A percentile compares a stretch with the other conserved stretches of the same genome.
These are phyloP conservation scores for Boletus sensibilis DNA, from an alignment of 768 basidiomycete genomes.

Conservation along the genomic window DNA sequence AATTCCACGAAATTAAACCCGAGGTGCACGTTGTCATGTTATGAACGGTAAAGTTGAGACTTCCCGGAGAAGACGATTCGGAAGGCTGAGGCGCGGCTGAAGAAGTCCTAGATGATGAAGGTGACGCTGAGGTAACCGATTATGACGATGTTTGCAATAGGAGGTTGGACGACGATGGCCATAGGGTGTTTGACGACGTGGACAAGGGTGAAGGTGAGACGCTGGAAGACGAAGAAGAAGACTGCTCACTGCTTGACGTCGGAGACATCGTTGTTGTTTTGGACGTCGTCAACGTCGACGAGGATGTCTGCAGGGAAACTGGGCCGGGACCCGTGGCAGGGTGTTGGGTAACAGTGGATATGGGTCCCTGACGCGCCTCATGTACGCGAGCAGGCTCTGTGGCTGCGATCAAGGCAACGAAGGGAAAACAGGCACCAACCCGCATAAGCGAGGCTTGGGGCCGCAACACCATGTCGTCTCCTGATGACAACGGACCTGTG, in stretches of 20 bases:
- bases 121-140: slow-evolving; percentile 5
- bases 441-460: slow-evolving; percentile 1
- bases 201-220: slow-evolving; percentile 4
- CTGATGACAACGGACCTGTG: background rate
- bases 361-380: slow-evolving; percentile 25
- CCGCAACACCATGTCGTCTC: slow-evolving; percentile 15
- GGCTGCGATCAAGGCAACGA: slow-evolving; percentile 15
- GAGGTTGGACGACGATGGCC: background rate
- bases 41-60: slow-evolving; percentile 25
- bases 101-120: slow-evolving; percentile 14
- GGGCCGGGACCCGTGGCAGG: slow-evolving; percentile 6
- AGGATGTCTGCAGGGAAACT: slow-evolving; percentile 1
- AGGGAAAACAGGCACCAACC: slow-evolving; percentile 5
- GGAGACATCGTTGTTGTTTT: slow-evolving; percentile 12
- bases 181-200: background rate
- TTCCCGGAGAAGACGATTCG: slow-evolving; percentile 6
- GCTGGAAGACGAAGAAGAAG: background rate
- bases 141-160: slow-evolving; percentile 1
- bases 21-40: slow-evolving; percentile 38
- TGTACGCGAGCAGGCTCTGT: slow-evolving; percentile 12
- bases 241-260: slow-evolving; percentile 16
- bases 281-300: slow-evolving; percentile 3
- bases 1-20: slow-evolving; percentile 40
- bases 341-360: background rate
- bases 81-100: slow-evolving; percentile 15